Evolutionary conservation across 768 basidiomycete genomes (phyloP).

Genomic region (Auricularia auricula-judae): DNA sequence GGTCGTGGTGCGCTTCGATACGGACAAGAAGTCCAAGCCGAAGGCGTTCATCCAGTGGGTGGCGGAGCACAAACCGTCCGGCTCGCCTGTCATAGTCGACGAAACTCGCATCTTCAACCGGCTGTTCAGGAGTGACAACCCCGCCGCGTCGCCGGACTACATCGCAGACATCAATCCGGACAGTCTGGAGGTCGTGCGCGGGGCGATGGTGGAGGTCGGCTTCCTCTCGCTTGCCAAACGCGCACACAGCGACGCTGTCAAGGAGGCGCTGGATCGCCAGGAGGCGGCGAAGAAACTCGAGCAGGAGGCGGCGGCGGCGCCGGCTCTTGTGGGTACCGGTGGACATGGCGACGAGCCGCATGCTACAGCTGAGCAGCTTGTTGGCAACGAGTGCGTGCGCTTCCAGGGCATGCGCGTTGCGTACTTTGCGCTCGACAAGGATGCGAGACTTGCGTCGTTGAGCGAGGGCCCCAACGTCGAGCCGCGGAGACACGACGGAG

Average conservation of each 20-base stretch:
- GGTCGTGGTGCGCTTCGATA: conserved; percentile 69
- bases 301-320: conserved; percentile 28
- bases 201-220: conserved; percentile 78
- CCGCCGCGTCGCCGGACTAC: conserved; percentile 63
- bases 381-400: conserved; percentile 84
- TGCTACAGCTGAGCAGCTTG: conserved; percentile 66
- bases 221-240: conserved; percentile 77
- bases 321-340: conserved; percentile 15
- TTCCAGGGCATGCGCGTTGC: conserved; percentile 96
- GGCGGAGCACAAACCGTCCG: conserved; percentile 65
- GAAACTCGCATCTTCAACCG: conserved; percentile 90
- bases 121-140: conserved; percentile 91
- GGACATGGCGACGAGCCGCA: conserved; percentile 47
- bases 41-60: conserved; percentile 98
- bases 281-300: conserved; percentile 47
- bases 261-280: conserved; percentile 40
- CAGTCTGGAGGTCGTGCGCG: conserved; percentile 68
- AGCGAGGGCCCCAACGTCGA: conserved; percentile 36
- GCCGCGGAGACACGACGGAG: conserved; percentile 48
- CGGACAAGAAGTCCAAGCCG: conserved; percentile 55
- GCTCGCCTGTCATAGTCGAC: conserved; percentile 74
- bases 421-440: conserved; percentile 90
- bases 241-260: conserved; percentile 50
- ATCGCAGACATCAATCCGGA: conserved; percentile 71
- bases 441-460: conserved; percentile 57